Base-by-base conservation (phyloP, 352 stramenopile species). In the Phytophthora parvispora region DNA sequence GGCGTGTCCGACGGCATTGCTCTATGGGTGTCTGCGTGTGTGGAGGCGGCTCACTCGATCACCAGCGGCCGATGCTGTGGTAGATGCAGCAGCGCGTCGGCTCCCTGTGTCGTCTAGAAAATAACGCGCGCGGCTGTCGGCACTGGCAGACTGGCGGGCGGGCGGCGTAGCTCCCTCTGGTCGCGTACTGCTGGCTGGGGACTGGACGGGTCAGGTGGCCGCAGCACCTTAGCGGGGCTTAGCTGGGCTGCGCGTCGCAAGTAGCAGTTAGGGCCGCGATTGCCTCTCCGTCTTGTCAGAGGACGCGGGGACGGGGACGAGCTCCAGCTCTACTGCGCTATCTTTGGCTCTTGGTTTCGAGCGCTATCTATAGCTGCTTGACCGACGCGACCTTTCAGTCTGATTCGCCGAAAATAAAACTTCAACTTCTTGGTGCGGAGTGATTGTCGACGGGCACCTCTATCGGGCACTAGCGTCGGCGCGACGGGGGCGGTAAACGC, bases 1-100 rank as follows among this genome's bases (percentile, higher is more conserved):
- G 90, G 87, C 31, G 89, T 97, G 74, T 97, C 91, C 45, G 90
- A 95, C 61, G 91, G 91, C 90, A 97, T 97, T 16, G 61, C 67
- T 62, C 57, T 40, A 57, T 53, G 16, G 36, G 40, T 40, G 53
- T 40, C 16, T 38, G 27, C 55, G 29, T 54, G 25, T 28, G 34
- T 48, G 28, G 20, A 22, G 42, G 49, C 43, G 18, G 24, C n/a
- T 57, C 42, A 55, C 51, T 66, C 7, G 45, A 40, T 53, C n/a
- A 49, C 40, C 24, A 52, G 56, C 52, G 55, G 51, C 38, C 32
- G 15, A 38, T 50, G 28, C 24, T 47, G 56, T 47, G 55, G 51
- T 28, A 43, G 15, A 38, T 50, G 28, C 25, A 55, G 51, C 25
- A 27, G 31, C 25, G n/a, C 50, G 24, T 64, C 47, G 34, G 24